A percentile compares a stretch with the other conserved stretches of the same genome.
phyloP scores from a whole-genome alignment of 192 early-diverging fungal genomes.

The Diversispora eburnea region DNA sequence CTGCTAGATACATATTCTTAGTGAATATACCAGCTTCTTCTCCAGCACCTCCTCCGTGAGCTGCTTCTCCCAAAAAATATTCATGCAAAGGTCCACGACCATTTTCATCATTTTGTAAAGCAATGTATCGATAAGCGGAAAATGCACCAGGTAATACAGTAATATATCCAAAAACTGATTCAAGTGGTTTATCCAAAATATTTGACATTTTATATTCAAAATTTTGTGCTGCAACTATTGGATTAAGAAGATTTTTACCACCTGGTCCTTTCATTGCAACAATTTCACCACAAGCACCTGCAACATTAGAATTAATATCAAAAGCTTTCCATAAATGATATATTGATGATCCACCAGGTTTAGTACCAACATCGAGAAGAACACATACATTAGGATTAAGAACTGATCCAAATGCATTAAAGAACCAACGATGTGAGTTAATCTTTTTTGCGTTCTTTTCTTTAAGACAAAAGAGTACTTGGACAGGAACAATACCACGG shows the following conservation, averaged over 20 bases:
- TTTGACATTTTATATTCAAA: slow-evolving; percentile 75
- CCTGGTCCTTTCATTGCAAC: slow-evolving; percentile 67
- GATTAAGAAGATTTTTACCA: slow-evolving; percentile 48
- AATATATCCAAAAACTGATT: slow-evolving; percentile 85
- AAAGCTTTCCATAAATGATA: slow-evolving; percentile 69
- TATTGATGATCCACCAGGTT: slow-evolving; percentile 57
- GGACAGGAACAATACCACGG: slow-evolving; percentile 67
- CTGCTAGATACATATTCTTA: slow-evolving; percentile 81
- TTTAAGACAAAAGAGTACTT: slow-evolving; percentile 84
- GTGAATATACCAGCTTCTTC: too few relatives aligned
- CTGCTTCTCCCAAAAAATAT: slow-evolving; percentile 72
- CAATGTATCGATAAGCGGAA: slow-evolving; percentile 76
- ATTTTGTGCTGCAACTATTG: slow-evolving; percentile 63
- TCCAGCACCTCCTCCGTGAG: too few relatives aligned
- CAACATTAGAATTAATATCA: slow-evolving; percentile 56
- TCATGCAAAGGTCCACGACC: slow-evolving; percentile 61
- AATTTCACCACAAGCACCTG: slow-evolving; percentile 66
- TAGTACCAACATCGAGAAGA: slow-evolving; percentile 63
- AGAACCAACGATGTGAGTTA: slow-evolving; percentile 76
- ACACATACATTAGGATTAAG: slow-evolving; percentile 60
- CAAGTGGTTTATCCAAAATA: slow-evolving; percentile 66
- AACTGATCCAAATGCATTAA: slow-evolving; percentile 59
- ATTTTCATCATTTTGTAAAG: slow-evolving; percentile 61
- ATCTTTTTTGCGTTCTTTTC: slow-evolving; percentile 94
- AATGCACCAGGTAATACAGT: slow-evolving; percentile 85